A percentile compares a stretch with the other conserved stretches of the same genome.
Evolutionary conservation across 768 basidiomycete species (phyloP).

Genomic region (Phallus indusiatus): DNA sequence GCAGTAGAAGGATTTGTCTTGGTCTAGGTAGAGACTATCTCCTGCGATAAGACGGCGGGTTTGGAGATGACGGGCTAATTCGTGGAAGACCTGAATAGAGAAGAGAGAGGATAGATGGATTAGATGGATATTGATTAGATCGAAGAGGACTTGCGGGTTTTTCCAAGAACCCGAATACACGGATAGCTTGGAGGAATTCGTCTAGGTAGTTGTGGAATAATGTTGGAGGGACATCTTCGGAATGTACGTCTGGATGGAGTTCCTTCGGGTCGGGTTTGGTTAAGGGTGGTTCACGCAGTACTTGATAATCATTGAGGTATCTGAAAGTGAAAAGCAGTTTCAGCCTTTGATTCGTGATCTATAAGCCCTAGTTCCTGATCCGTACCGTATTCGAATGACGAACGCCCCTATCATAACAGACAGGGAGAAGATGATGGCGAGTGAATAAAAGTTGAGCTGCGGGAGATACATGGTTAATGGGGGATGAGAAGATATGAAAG

Average conservation of each 20-base stretch:
- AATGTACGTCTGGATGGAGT: conserved; percentile 86
- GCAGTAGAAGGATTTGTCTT: conserved; percentile 95
- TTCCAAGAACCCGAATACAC: conserved; percentile 96
- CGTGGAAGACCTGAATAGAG: conserved; percentile 80
- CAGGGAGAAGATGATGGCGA: conserved; percentile 65
- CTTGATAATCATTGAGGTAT: conserved; percentile 66
- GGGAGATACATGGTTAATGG: conserved; percentile 6
- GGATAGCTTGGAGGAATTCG: conserved; percentile 92
- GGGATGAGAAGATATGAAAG: neutral
- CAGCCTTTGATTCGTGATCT: conserved; percentile 26
- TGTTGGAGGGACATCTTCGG: conserved; percentile 50
- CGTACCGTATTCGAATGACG: conserved; percentile 48
- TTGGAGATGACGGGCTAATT: conserved; percentile 91
- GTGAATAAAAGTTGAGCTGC: conserved; percentile 87
- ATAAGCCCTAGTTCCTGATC: conserved; percentile 24
- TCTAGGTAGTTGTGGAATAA: conserved; percentile 95
- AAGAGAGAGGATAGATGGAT: neutral
- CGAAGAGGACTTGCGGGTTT: conserved; percentile 64
- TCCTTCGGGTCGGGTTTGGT: conserved; percentile 78
- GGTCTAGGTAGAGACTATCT: conserved; percentile 83
- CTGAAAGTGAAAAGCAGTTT: conserved; percentile 36
- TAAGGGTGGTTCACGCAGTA: conserved; percentile 72
- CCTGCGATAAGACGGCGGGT: conserved; percentile 93
- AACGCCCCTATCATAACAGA: conserved; percentile 66
- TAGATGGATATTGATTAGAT: neutral